Base-by-base conservation (phyloP, 179 eudicot genomes). In the Gypsophila paniculata region DNA sequence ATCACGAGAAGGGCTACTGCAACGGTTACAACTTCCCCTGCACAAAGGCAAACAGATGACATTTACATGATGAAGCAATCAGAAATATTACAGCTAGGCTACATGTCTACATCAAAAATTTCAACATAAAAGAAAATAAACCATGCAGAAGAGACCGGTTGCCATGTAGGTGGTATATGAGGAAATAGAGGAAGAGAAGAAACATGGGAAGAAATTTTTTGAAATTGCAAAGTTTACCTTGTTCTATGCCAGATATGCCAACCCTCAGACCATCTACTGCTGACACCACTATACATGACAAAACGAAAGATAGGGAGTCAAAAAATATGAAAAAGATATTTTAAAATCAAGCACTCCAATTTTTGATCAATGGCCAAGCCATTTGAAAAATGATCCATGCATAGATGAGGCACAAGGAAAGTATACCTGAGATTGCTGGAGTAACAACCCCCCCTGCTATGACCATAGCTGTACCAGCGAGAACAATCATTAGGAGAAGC, bases 381-480 rank as follows among this genome's bases (percentile, higher is more conserved):
- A 29, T 29, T 48, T 17, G 32, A 14, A 39, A 36, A 44, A 9
- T 60, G 25, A 70, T 58, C 48, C 49, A 53, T 6, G 52, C 74
- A 55, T n/a, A 14, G 60, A 62, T 44, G 15, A 54, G 53, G 58
- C 19, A 75, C n/a, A 77, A 34, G 46, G 15, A 48, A 2, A 71
- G 75, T 34, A 63, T 53, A 94, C 99, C 99, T 88, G 99, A 91
- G 87, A 94, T 94, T 62, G 97, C 99, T 26, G 99, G 99, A 32
- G 99, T 94, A 61, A 94, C 95, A 73, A 94, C 91, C 66, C 96
- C 97, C 68, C 87, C 97, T 53, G 96, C 99, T 71, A 94, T 88
- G 75, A 94, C 97, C 99, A 94, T 94, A 69, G 99, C 84, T 68
- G 99, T 91, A 79, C 97, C 99, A 80, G 91, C 96, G 79, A 94